Conservation (phyloP, 768 basidiomycete species). For the Scleroderma citrinum region DNA sequence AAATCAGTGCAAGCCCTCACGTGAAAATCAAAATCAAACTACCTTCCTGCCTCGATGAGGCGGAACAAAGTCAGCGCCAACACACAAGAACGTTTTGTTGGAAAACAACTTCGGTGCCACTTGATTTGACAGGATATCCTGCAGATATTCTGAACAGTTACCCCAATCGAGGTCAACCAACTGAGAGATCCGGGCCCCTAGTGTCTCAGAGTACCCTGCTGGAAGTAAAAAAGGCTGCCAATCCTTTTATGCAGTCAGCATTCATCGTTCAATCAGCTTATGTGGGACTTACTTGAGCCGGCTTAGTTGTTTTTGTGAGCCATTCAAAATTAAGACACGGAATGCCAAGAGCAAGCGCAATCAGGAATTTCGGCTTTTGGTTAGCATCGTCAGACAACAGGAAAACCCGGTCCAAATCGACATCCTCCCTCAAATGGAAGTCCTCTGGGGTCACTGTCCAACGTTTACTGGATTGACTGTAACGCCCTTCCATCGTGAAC, state of each 20-base stretch:
- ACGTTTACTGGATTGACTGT: conserved; percentile 37
- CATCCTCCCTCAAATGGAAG: conserved; percentile 36
- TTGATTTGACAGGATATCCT: conserved; percentile 51
- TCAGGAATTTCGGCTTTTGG: conserved; percentile 74
- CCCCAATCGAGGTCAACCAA: conserved; percentile 46
- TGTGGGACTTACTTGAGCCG: conserved; percentile 18
- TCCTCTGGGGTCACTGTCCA: conserved; percentile 50
- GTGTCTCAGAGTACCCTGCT: conserved; percentile 39
- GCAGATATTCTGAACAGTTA: conserved; percentile 44
- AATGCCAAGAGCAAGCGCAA: conserved; percentile 80
- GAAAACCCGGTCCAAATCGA: conserved; percentile 46
- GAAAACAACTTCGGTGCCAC: conserved; percentile 55
- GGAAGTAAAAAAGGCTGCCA: conserved; percentile 62
- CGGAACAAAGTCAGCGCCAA: conserved; percentile 53
- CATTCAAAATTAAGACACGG: conserved; percentile 68
- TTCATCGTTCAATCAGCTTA: conserved; percentile 1
- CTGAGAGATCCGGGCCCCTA: conserved; percentile 40
- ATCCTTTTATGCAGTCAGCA: conserved; percentile 29
- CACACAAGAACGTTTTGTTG: conserved; percentile 50
- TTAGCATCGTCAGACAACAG: conserved; percentile 59
- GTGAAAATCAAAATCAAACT: background rate
- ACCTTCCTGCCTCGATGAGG: conserved; percentile 21
- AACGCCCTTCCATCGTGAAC: conserved; percentile 50
- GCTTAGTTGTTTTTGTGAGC: conserved; percentile 29
- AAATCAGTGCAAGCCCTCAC: background rate